Percentiles rank a stretch among this genome's conserved stretches.
phyloP scores from a whole-genome alignment of 345 rosid species.

The Acer saccharum region DNA sequence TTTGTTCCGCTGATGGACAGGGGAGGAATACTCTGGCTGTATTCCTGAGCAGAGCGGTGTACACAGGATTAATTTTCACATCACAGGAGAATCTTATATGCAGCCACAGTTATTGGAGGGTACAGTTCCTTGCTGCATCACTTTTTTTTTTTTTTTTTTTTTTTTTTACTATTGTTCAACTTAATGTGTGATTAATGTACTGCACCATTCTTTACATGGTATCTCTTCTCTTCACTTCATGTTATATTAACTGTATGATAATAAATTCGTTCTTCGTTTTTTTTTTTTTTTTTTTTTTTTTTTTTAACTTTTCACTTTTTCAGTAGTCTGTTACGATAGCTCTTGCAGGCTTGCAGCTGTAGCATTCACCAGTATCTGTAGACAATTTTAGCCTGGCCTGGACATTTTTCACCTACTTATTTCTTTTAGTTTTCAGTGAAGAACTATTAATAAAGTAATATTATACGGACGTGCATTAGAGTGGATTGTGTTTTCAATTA shows the following conservation, averaged over 20 bases:
- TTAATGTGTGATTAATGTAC: neutral
- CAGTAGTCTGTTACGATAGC: neutral
- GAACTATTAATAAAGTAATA: too few relatives aligned
- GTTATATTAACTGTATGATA: neutral
- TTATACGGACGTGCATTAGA: neutral
- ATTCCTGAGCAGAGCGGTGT: neutral
- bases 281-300: too few relatives aligned
- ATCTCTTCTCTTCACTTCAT: neutral
- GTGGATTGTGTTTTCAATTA: neutral
- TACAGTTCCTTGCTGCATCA: neutral
- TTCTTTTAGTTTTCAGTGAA: too few relatives aligned
- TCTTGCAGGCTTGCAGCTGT: neutral
- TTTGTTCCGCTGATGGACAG: neutral
- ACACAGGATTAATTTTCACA: slow-evolving; percentile 6
- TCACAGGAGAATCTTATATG: neutral
- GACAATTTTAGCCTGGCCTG: too few relatives aligned
- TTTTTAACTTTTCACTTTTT: neutral
- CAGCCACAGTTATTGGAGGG: slow-evolving; percentile 1
- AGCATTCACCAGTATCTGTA: too few relatives aligned
- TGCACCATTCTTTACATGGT: slow-evolving; percentile 7
- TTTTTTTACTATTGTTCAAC: neutral
- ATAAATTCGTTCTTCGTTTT: neutral
- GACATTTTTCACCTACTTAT: too few relatives aligned
- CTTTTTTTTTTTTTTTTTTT: neutral
- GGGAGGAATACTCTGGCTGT: slow-evolving; percentile 13